Evolutionary conservation across 306 rosid genomes (phyloP).

Genomic region (Purshia tridentata): DNA sequence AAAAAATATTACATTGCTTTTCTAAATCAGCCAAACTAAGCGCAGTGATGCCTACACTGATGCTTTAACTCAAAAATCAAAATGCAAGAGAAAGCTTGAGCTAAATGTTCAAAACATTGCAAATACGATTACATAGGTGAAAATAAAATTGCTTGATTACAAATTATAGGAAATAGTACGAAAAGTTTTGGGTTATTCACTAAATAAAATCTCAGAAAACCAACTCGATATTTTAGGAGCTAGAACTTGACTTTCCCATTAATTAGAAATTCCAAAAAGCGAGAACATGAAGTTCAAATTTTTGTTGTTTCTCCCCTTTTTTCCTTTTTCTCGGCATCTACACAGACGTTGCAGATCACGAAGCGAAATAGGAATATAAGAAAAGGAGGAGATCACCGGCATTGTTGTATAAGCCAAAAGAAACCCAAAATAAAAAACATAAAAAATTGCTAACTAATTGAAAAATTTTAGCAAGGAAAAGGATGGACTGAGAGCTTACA

Average conservation of each 20-base stretch:
- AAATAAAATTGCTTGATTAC: too few species aligned
- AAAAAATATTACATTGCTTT: not conserved
- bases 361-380: not conserved
- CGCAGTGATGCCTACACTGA: too few species aligned
- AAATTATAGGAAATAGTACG: too few species aligned
- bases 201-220: not conserved
- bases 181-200: not conserved
- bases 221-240: not conserved
- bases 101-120: not conserved
- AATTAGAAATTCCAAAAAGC: not conserved
- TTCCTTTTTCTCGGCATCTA: constrained; percentile 15
- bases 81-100: not conserved
- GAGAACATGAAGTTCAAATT: not conserved
- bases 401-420: constrained; percentile 16
- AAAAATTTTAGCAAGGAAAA: not conserved
- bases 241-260: not conserved
- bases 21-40: not conserved
- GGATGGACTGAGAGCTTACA: constrained; percentile 30
- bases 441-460: not conserved
- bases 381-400: not conserved
- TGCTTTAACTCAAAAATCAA: too few species aligned
- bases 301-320: not conserved
- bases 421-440: too few species aligned
- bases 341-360: not conserved
- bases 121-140: not conserved